Base-by-base conservation (phyloP, 208 protist genomes). In the Angomonas deanei region DNA sequence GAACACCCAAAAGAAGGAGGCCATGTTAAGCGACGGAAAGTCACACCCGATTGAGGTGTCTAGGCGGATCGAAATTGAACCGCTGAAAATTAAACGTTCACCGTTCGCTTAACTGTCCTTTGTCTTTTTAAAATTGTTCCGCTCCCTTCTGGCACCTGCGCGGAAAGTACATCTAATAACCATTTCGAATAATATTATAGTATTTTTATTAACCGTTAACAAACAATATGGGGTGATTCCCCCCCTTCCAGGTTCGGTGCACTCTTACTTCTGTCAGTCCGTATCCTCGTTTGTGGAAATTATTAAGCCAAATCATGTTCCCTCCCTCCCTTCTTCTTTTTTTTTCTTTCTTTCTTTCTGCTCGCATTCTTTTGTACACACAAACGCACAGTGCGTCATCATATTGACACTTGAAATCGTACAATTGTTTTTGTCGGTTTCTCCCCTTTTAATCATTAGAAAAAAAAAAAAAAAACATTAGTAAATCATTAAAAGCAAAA, bases 11-110 rank as follows among this genome's bases (percentile, higher is more conserved):
- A 78, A 57, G 26, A 95, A 95, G 72, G 88, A 95, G 77, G 85
- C 83, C 1, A 71, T 67, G 10, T 63, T 95, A 24, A 76, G 74
- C 4, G 74, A 86, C 52, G 83, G 85, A 30, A 57, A 56, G 23
- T 71, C 85, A 1, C 84, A 90, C 49, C 69, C 71, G 8, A 92
- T 95, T 30, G 33, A 59, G 17, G 87, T 81, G 0, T 84, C 80
- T 23, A 76, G 83, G 11, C 66, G 72, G 39, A 77, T 91, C 46
- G 77, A 95, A 21, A 95, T 95, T 49, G 74, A 67, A 33, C 68
- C 73, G 0, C 38, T 93, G 34, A 32, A 52, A 3, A 66, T 84
- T 4, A 26, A 47, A 0, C 68, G 70, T 61, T 2, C 75, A 70
- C 48, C 30, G 55, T 21, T 39, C 61, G 1, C 39, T 64, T 0